Evolutionary conservation across 352 stramenopile genomes (phyloP), one percentile per base, ranked within the genome.

Genomic region (Discostella stelligera): DNA sequence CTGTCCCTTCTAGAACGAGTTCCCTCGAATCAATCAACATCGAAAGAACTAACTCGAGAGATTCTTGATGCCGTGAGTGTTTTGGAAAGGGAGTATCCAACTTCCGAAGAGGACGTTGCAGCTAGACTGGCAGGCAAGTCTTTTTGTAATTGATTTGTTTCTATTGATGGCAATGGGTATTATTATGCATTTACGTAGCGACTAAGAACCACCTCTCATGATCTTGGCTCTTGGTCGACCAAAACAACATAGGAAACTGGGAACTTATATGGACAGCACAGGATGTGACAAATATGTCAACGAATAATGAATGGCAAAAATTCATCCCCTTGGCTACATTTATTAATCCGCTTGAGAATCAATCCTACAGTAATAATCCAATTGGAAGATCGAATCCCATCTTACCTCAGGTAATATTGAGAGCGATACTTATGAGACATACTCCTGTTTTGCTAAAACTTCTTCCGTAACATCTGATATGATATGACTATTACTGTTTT

Each of bases 331-430:
- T 85, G 48, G 67, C 74, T 67, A 56, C 66, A 50, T 78, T 81
- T 63, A 74, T 78, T 18, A 91, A 82, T 74, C 86, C 86, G 23
- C 52, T 92, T 3, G 86, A 92, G 74, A 91, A 92, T 74, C 86
- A 92, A 79, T 83, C 82, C 10, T 92, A 92, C 72, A 88, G 74
- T 64, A 90, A 90, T 56, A 90, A 90, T 73, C 80, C 82, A 44
- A 48, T 50, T 13, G 74, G 78, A 58, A 63, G 84, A 68, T 78
- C 77, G 16, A 90, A 90, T 77, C 86, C 86, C 32, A 61, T 92
- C 20, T 63, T 92, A 25, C 86, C 86, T 18, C 71, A 77, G 63
- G 53, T 61, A 46, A 0, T 20, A 20, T 37, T 37, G 53, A 18
- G 41, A 60, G 3, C 3, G 16, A 41, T 16, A n/a, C n/a, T 23